These are phyloP conservation scores for Exserohilum turcica DNA, from an alignment of 2,329 filamentous ascomycete genomes.

Conservation along the genomic window DNA sequence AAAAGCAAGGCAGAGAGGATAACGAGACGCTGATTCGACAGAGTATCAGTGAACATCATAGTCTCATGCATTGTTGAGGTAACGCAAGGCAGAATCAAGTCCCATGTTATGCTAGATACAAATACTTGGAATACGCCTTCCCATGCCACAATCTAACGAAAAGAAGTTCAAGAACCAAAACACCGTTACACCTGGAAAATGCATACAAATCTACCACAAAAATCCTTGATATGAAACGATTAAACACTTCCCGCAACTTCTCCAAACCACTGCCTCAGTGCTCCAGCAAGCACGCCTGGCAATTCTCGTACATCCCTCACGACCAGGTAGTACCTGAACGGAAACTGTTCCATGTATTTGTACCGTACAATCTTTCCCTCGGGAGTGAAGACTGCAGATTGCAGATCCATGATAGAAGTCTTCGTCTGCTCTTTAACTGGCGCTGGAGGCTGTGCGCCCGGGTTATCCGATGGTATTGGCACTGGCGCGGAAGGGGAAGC, in stretches of 20 bases:
- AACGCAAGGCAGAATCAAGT: not conserved
- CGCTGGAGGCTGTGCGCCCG: slow-evolving; percentile 12
- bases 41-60: not conserved
- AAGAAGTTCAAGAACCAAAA: too few relatives aligned
- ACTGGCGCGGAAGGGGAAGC: slow-evolving; percentile 10
- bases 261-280: slow-evolving; percentile 95
- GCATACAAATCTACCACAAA: not conserved
- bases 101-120: not conserved
- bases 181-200: not conserved
- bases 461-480: slow-evolving; percentile 3
- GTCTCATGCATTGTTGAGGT: not conserved
- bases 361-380: slow-evolving; percentile 77
- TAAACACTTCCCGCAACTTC: slow-evolving; percentile 60
- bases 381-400: slow-evolving; percentile 80
- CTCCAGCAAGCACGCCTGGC: slow-evolving; percentile 81
- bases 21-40: not conserved
- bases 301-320: slow-evolving; percentile 91
- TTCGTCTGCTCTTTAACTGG: slow-evolving; percentile 54
- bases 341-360: slow-evolving; percentile 92
- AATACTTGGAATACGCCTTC: not conserved
- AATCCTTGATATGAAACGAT: not conserved
- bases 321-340: slow-evolving; percentile 95
- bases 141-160: too few relatives aligned
- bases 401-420: slow-evolving; percentile 82
- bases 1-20: not conserved